Conservation (phyloP, 148 eudicot species). For the Euryodendron excelsum region DNA sequence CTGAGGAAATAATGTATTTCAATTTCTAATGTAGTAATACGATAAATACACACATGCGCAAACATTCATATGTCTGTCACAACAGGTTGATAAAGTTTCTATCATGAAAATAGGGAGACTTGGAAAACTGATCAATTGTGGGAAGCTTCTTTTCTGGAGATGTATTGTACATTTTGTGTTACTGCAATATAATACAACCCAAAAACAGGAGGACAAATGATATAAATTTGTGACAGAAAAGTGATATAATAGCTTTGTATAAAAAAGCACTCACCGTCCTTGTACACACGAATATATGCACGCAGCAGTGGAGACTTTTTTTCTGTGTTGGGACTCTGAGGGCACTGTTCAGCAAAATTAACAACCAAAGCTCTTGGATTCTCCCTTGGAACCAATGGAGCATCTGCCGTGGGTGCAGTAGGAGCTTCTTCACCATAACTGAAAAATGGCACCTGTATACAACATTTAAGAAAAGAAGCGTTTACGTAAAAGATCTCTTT, state of each 20-base stretch:
- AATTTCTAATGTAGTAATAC: no score
- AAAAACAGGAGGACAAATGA: not conserved
- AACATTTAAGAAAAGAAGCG: constrained; percentile 3
- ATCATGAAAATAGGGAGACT: no score
- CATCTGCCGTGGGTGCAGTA: constrained; percentile 17
- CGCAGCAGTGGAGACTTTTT: constrained; percentile 19
- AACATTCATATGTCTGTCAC: not conserved
- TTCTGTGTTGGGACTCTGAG: constrained; percentile 6
- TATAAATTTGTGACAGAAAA: not conserved
- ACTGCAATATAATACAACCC: not conserved
- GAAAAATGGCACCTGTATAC: constrained; percentile 53
- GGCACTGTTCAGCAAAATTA: constrained; percentile 26
- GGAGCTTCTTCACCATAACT: constrained; percentile 28
- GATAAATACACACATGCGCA: no score
- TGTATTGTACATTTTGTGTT: not conserved
- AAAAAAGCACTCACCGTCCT: constrained; percentile 15
- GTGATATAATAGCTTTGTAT: not conserved
- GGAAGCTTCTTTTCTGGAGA: no score
- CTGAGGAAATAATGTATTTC: no score
- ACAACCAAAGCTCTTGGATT: constrained; percentile 47
- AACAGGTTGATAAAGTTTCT: no score
- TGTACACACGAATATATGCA: constrained; percentile 13
- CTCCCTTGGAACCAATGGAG: constrained; percentile 40
- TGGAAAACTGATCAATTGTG: no score
- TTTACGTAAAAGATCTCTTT: not conserved